Evolutionary conservation across 2,329 filamentous ascomycete genomes (phyloP).

Genomic region (Coleophoma eucalyptorum): DNA sequence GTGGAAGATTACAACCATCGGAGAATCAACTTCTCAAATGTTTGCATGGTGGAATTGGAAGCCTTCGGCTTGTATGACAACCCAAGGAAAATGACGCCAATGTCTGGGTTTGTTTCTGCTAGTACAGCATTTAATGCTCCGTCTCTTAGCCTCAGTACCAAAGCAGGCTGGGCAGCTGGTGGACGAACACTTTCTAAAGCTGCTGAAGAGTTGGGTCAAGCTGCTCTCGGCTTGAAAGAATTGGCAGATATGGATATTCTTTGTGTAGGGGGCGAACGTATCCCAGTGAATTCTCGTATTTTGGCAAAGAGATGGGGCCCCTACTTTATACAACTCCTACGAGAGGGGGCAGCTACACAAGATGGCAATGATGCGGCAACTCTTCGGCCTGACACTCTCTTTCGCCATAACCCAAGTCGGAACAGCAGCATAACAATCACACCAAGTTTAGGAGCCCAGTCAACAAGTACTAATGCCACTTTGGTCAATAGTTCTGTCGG

Average conservation of each 20-base stretch:
- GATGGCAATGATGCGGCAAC: constrained; percentile 74
- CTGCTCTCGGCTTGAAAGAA: constrained; percentile 76
- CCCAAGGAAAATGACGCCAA: constrained; percentile 71
- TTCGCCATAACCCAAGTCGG: constrained; percentile 55
- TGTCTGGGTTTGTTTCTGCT: constrained; percentile 80
- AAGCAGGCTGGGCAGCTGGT: constrained; percentile 64
- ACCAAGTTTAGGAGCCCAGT: constrained; percentile 50
- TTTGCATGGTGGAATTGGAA: constrained; percentile 95
- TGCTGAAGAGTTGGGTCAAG: constrained; percentile 81
- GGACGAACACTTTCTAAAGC: constrained; percentile 73
- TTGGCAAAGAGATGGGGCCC: constrained; percentile 88
- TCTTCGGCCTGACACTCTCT: constrained; percentile 57
- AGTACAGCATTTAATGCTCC: constrained; percentile 65
- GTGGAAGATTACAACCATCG: constrained; percentile 98
- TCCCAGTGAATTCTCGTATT: constrained; percentile 89
- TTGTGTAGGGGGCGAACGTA: constrained; percentile 83
- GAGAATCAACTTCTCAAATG: constrained; percentile 93
- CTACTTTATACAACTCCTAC: constrained; percentile 88
- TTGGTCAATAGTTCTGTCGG: constrained; percentile 28
- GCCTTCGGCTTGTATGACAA: constrained; percentile 98
- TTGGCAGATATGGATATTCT: constrained; percentile 96
- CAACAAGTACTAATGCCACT: constrained; percentile 42
- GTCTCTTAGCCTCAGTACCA: constrained; percentile 37
- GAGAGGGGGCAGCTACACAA: constrained; percentile 67
- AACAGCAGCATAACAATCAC: constrained; percentile 87